Evolutionary conservation across 2,329 filamentous ascomycete species (phyloP).

Genomic region (Fusarium pseudocircinatum): DNA sequence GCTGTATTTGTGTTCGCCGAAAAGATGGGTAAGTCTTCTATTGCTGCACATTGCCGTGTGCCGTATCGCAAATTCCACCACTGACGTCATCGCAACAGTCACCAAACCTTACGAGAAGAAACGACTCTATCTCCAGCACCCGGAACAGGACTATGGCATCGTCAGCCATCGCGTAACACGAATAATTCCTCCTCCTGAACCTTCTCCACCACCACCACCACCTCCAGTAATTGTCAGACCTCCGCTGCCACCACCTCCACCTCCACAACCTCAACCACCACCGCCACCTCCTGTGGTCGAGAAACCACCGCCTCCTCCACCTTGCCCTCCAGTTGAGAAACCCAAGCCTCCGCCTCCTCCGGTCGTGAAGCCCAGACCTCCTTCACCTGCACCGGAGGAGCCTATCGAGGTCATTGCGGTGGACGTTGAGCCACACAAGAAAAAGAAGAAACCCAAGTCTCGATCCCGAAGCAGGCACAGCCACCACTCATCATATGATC

Average conservation of each 20-base stretch:
- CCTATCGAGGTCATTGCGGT: conserved; percentile 53
- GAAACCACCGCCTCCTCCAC: conserved; percentile 37
- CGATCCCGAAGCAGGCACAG: conserved; percentile 46
- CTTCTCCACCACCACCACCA: conserved; percentile 45
- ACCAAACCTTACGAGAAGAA: conserved; percentile 51
- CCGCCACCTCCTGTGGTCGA: conserved; percentile 29
- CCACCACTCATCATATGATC: conserved; percentile 38
- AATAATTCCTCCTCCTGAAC: conserved; percentile 47
- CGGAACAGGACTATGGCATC: conserved; percentile 51
- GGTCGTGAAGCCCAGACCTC: conserved; percentile 36
- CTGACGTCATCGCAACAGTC: conserved; percentile 41
- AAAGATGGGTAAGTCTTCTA: conserved; percentile 39
- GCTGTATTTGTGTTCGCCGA: not conserved
- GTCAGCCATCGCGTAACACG: conserved; percentile 51
- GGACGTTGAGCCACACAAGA: conserved; percentile 47
- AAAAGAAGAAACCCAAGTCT: conserved; percentile 43
- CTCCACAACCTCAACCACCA: conserved; percentile 26
- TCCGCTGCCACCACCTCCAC: conserved; percentile 39
- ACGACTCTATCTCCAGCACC: conserved; percentile 55
- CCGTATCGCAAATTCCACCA: conserved; percentile 10
- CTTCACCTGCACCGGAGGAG: conserved; percentile 43
- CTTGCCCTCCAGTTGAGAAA: conserved; percentile 12
- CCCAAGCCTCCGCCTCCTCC: conserved; percentile 40
- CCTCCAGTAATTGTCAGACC: conserved; percentile 32
- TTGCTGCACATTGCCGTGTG: conserved; percentile 17